These are phyloP conservation scores for Patellifolia procumbens DNA, from an alignment of 179 eudicot species.

Conservation along the genomic window DNA sequence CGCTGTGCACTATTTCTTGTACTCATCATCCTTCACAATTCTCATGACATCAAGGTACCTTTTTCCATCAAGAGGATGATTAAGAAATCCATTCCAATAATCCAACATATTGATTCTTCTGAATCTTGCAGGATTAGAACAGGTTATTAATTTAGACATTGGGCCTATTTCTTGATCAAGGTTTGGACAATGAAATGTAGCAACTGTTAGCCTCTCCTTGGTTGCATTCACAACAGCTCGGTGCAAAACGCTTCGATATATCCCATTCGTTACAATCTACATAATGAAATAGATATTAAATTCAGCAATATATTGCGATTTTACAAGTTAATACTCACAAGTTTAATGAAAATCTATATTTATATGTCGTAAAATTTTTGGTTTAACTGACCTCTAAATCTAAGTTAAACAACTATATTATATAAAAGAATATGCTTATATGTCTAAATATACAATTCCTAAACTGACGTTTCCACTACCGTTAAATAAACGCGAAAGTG, in stretches of 20 bases:
- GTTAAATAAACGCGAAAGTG: too few species aligned
- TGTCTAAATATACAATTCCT: too few species aligned
- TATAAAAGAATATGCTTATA: too few species aligned
- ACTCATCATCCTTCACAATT: not conserved
- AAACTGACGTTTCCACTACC: too few species aligned
- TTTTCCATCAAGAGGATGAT: conserved; percentile 43
- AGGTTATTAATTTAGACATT: conserved; percentile 29
- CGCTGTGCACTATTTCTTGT: too few species aligned
- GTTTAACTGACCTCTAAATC: too few species aligned
- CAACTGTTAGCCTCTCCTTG: conserved; percentile 37
- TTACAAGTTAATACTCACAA: too few species aligned
- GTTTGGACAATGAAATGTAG: conserved; percentile 20
- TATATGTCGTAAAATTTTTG: too few species aligned
- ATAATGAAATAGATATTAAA: not conserved
- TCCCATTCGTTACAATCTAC: conserved; percentile 35
- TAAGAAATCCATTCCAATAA: conserved; percentile 39
- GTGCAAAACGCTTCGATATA: conserved; percentile 27
- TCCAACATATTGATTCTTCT: conserved; percentile 27
- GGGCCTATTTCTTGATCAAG: conserved; percentile 27
- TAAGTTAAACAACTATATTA: too few species aligned
- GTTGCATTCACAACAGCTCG: conserved; percentile 26
- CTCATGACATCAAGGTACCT: conserved; percentile 40
- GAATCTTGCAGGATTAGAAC: conserved; percentile 33
- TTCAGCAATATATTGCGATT: too few species aligned
- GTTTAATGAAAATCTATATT: too few species aligned